Base-by-base conservation (phyloP, 2,329 filamentous ascomycete genomes). In the Phialemoniopsis sp. region DNA sequence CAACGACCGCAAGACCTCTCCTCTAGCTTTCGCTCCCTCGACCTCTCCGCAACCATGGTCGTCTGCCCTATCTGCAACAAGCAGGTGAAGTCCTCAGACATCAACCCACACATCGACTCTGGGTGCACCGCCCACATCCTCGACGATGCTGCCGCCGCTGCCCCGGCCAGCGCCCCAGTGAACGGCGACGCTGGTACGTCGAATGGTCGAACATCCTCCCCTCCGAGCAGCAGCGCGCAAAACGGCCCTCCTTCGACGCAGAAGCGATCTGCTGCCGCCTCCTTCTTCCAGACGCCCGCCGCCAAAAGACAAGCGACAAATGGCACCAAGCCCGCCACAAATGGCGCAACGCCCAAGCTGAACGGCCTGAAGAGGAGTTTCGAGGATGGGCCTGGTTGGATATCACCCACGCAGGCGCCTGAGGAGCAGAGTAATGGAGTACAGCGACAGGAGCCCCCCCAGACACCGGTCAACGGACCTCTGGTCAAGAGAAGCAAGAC, bases 41-140 rank as follows among this genome's bases (percentile, higher is more conserved):
- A 34, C 47, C 6, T 26, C 21, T 26, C 21, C 6, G 21, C 21
- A 10, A 58, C 41, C 40, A 66, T 69, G 55, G 86, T 94, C 50
- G 76, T 80, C 53, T 95, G 89, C 58, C 89, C 89, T 13, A 87
- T 90, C 49, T 95, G 89, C 68, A 73, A 78, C 55, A 84, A 85
- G 52, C 69, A 73, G 40, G 87, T 93, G 53, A 83, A 78, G 48
- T 67, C 83, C 48, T 67, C 69, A 55, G 78, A 85, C 49, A 97
- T 97, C 70, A 97, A 97, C 65, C 74, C 75, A 50, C 91, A 97
- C 62, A 80, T 97, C 57, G 93, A 97, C 66, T 91, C 88, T 21
- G 78, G 77, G 47, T 97, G 91, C 67, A 63, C 76, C 44, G 72
- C 69, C 29, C 83, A 83, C 57, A 60, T 93, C 46, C 67, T 85